Base-by-base conservation (phyloP, 768 basidiomycete species). In the Hericium erinaceus region DNA sequence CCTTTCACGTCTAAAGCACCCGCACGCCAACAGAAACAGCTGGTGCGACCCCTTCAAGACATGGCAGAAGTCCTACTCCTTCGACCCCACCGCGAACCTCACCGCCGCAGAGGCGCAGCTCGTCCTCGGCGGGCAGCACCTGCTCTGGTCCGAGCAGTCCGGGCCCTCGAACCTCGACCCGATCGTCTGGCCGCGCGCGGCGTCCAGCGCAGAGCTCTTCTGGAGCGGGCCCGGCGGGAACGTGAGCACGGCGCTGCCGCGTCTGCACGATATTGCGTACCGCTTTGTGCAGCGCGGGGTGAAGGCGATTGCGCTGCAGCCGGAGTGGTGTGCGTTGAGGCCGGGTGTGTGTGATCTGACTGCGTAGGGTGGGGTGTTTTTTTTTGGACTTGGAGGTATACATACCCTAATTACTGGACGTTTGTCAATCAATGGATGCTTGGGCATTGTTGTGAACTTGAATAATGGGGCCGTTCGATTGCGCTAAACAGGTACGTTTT, bases 281-380 rank as follows among this genome's bases (percentile, higher is more conserved):
- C 66, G 74, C 5, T 61, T 75, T 24, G 69, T 73, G 2, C 57
- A 64, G 33, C 62, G 70, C 4, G 74, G 75, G 0, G 60, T 77
- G 5, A 28, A 57, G 2, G 72, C 75, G 2, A 63, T 64, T 11
- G 62, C 71, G 13, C 56, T 77, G 11, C 74, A 76, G 62, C 75
- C 76, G 1, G 62, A 70, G 38, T 77, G 71, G 70, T 77, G 75
- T 60, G 75, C 74, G 16, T 53, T 76, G 1, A 60, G 74, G n/a
- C 71, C 60, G 1, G 46, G 33, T 18, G 61, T 28, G 48, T 67
- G 58, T 56, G 57, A 67, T 38, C 40, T 60, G 37, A 48, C 46
- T 48, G 39, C 33, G 16, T 28, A 37, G 28, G 49, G 9, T 24
- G 22, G 49, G 26, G 7, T 44, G 15, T 6, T 44, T 46, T 11